Conservation (phyloP, 2,329 filamentous ascomycete species). For the Alternaria sp. region DNA sequence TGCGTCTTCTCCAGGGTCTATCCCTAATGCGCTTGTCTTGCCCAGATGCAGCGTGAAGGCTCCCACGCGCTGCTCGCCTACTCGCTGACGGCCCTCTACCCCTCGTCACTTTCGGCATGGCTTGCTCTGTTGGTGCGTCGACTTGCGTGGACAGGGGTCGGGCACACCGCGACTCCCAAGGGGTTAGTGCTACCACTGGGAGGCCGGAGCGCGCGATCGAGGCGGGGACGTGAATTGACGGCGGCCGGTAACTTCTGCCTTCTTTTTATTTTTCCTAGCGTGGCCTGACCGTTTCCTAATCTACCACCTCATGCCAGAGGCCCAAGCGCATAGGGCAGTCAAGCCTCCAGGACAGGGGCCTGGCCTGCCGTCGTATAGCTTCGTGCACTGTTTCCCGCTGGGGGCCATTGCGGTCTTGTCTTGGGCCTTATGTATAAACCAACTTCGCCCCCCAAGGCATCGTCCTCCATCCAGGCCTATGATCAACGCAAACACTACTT, state of each 20-base stretch:
- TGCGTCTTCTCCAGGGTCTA: conserved; percentile 25
- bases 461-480: conserved; percentile 38
- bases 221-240: conserved; percentile 41
- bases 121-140: conserved; percentile 22
- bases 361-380: conserved; percentile 35
- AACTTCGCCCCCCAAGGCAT: conserved; percentile 43
- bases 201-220: conserved; percentile 48
- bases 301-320: conserved; percentile 43
- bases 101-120: conserved; percentile 29
- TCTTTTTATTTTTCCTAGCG: conserved; percentile 49
- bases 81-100: conserved; percentile 28
- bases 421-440: conserved; percentile 45
- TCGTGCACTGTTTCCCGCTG: conserved; percentile 37
- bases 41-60: conserved; percentile 32
- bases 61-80: conserved; percentile 22
- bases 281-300: conserved; percentile 39
- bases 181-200: conserved; percentile 37
- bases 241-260: conserved; percentile 35
- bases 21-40: conserved; percentile 40
- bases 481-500: conserved; percentile 38
- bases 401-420: conserved; percentile 35
- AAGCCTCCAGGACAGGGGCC: conserved; percentile 34
- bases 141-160: conserved; percentile 33
- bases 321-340: conserved; percentile 43
- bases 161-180: conserved; percentile 44